Conservation (phyloP, 2,329 filamentous ascomycete genomes). For the Sporothrix protearum region DNA sequence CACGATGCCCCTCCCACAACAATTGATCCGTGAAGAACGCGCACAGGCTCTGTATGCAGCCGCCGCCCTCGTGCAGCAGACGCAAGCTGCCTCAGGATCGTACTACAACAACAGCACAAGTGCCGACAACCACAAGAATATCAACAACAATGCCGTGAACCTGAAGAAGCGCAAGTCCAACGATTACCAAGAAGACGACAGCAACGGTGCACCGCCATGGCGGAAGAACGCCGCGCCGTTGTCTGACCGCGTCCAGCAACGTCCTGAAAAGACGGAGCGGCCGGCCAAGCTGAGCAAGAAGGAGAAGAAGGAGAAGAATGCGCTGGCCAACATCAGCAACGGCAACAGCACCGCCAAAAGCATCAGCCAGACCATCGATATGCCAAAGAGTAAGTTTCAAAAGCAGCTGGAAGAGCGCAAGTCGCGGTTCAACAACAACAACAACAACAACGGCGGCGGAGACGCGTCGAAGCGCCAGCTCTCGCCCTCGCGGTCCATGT, state of each 20-base stretch:
- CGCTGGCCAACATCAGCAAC: not conserved
- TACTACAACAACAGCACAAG: slow-evolving; percentile 9
- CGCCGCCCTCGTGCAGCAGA: slow-evolving; percentile 19
- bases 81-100: not conserved
- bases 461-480: not conserved
- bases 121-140: slow-evolving; percentile 9
- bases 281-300: slow-evolving; percentile 24
- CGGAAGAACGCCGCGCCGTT: slow-evolving; percentile 60
- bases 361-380: slow-evolving; percentile 33
- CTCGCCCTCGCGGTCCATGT: slow-evolving; percentile 46
- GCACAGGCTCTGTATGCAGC: slow-evolving; percentile 30
- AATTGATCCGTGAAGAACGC: slow-evolving; percentile 72
- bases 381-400: slow-evolving; percentile 75
- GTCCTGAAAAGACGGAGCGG: slow-evolving; percentile 42
- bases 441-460: slow-evolving; percentile 1
- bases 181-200: slow-evolving; percentile 52
- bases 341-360: slow-evolving; percentile 1
- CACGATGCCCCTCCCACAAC: slow-evolving; percentile 76
- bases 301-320: slow-evolving; percentile 25
- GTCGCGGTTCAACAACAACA: slow-evolving; percentile 77
- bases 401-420: slow-evolving; percentile 83
- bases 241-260: slow-evolving; percentile 69
- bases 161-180: slow-evolving; percentile 81
- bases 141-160: slow-evolving; percentile 29
- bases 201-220: slow-evolving; percentile 61